phyloP scores from a whole-genome alignment of 1,284 basidiomycete genomes.

The Paramarasmius palmivorus region DNA sequence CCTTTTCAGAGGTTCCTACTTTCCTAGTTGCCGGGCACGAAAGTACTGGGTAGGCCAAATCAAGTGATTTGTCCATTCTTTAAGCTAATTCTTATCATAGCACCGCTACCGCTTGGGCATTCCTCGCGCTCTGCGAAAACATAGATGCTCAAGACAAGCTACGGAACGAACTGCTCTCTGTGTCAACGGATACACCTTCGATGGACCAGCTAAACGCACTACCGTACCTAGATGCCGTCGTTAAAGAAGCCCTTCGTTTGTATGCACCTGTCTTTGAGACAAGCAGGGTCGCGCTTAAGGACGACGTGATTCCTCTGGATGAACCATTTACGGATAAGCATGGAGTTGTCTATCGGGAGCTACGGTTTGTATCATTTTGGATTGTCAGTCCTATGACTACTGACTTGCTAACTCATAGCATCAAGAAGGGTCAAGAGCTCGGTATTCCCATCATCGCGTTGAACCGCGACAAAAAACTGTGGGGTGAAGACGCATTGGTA shows the following conservation, averaged over 20 bases:
- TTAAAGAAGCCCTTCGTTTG: constrained; percentile 71
- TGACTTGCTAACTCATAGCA: constrained; percentile 25
- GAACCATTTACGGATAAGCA: constrained; percentile 42
- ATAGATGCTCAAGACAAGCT: constrained; percentile 64
- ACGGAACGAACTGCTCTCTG: constrained; percentile 60
- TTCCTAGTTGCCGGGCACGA: constrained; percentile 77
- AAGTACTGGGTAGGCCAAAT: constrained; percentile 55
- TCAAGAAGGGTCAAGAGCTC: constrained; percentile 36
- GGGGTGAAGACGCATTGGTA: constrained; percentile 48
- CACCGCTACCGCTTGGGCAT: background rate
- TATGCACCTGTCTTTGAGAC: constrained; percentile 60
- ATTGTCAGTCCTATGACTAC: constrained; percentile 7
- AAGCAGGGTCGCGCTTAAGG: constrained; percentile 48
- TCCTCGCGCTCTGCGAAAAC: constrained; percentile 55
- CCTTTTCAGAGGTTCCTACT: constrained; percentile 51
- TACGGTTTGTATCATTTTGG: constrained; percentile 23
- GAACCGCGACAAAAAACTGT: constrained; percentile 39
- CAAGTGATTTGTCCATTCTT: background rate
- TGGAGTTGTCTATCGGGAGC: constrained; percentile 28
- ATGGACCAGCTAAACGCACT: constrained; percentile 62
- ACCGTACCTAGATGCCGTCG: constrained; percentile 65
- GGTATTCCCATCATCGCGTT: constrained; percentile 37
- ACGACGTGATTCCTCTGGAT: constrained; percentile 59
- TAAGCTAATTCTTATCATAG: background rate
- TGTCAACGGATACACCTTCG: constrained; percentile 51